These are phyloP conservation scores for Podaxis mareebaensis DNA, from an alignment of 768 basidiomycete genomes.

Conservation along the genomic window DNA sequence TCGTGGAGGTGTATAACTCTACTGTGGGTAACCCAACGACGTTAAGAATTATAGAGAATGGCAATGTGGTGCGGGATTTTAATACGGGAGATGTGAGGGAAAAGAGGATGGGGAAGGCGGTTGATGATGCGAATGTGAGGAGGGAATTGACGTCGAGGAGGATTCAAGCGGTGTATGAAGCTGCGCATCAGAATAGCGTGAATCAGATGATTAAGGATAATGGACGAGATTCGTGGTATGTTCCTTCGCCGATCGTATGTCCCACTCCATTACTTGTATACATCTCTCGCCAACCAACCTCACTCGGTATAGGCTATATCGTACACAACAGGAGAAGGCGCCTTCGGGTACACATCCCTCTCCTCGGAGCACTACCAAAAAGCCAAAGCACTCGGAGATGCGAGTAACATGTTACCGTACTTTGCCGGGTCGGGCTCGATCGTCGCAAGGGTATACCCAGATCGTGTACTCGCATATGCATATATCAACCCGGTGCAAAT, in stretches of 20 bases:
- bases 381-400: slow-evolving; percentile 38
- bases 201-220: slow-evolving; percentile 42
- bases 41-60: slow-evolving; percentile 31
- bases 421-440: slow-evolving; percentile 37
- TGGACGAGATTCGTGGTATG: slow-evolving; percentile 38
- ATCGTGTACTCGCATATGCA: slow-evolving; percentile 29
- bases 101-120: slow-evolving; percentile 22
- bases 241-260: slow-evolving; percentile 41
- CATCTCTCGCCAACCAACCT: neutral
- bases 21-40: slow-evolving; percentile 32
- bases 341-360: slow-evolving; percentile 39
- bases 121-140: slow-evolving; percentile 19
- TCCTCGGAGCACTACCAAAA: slow-evolving; percentile 32
- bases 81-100: slow-evolving; percentile 21
- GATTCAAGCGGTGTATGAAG: slow-evolving; percentile 27
- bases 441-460: slow-evolving; percentile 36
- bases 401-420: slow-evolving; percentile 42
- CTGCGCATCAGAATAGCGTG: slow-evolving; percentile 37
- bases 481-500: slow-evolving; percentile 25
- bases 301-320: slow-evolving; percentile 31
- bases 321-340: slow-evolving; percentile 36
- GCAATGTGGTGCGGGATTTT: slow-evolving; percentile 26
- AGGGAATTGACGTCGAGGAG: slow-evolving; percentile 31
- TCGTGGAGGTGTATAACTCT: slow-evolving; percentile 38
- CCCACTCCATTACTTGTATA: neutral